These are phyloP conservation scores for Termitomyces sp. DNA, from an alignment of 768 basidiomycete genomes.

Conservation along the genomic window DNA sequence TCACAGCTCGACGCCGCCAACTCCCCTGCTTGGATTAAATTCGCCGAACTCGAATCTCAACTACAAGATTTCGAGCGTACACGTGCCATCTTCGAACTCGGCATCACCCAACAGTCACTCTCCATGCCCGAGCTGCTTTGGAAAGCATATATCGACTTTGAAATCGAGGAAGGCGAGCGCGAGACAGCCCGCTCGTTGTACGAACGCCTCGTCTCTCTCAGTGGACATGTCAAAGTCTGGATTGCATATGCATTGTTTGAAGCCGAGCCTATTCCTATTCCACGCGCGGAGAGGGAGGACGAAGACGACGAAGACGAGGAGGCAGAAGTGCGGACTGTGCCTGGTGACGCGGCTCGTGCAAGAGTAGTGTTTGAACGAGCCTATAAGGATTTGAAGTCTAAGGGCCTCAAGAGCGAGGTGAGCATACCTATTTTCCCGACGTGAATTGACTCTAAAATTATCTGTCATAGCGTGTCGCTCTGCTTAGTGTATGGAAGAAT, in stretches of 20 bases:
- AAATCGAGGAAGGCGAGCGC: conserved; percentile 89
- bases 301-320: conserved; percentile 69
- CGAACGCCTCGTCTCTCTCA: conserved; percentile 79
- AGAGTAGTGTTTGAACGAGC: conserved; percentile 80
- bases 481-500: conserved; percentile 93
- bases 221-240: conserved; percentile 97
- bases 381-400: conserved; percentile 81
- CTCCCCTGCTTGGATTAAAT: conserved; percentile 94
- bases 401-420: conserved; percentile 86
- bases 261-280: conserved; percentile 65
- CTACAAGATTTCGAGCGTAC: conserved; percentile 86
- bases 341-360: conserved; percentile 67
- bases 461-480: conserved; percentile 67
- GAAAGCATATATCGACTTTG: conserved; percentile 97
- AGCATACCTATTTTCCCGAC: conserved; percentile 13
- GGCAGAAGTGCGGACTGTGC: conserved; percentile 57
- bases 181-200: conserved; percentile 81
- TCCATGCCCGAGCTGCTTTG: conserved; percentile 94
- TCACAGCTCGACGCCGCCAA: conserved; percentile 81
- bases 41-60: conserved; percentile 84
- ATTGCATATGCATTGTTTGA: conserved; percentile 94
- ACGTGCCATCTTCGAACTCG: conserved; percentile 92
- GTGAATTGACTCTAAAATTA: background rate
- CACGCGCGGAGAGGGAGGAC: conserved; percentile 61
- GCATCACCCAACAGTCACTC: conserved; percentile 72